Evolutionary conservation across 148 eudicot genomes (phyloP).

Genomic region (Dianthus caryophyllus): DNA sequence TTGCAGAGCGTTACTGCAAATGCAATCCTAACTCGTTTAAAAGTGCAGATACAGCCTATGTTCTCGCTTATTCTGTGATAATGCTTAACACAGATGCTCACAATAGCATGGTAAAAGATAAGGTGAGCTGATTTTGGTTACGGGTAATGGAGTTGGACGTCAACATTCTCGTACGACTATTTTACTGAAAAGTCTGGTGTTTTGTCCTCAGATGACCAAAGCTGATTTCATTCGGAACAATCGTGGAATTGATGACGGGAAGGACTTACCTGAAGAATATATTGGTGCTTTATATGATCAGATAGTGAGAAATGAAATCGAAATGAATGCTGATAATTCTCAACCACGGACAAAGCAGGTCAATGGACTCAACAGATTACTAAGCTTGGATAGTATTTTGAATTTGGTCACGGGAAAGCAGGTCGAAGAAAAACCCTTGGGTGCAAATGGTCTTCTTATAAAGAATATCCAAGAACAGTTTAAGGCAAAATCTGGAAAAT

Average conservation of each 20-base stretch:
- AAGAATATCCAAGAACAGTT: conserved; percentile 95
- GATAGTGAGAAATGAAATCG: conserved; percentile 85
- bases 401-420: conserved; percentile 86
- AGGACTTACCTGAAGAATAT: conserved; percentile 89
- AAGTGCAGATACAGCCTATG: conserved; percentile 97
- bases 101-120: conserved; percentile 90
- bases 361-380: conserved; percentile 70
- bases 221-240: conserved; percentile 93
- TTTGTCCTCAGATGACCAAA: conserved; percentile 65
- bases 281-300: conserved; percentile 85
- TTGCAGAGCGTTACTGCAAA: conserved; percentile 97
- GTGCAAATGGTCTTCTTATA: conserved; percentile 79
- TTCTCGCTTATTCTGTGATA: conserved; percentile 97
- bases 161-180: background rate
- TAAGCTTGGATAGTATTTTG: conserved; percentile 89
- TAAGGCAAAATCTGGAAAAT: conserved; percentile 80
- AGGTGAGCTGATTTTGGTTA: conserved; percentile 45
- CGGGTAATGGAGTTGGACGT: background rate
- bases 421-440: conserved; percentile 81
- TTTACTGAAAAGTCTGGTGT: background rate
- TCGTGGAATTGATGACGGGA: conserved; percentile 94
- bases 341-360: conserved; percentile 83
- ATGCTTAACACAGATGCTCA: conserved; percentile 99
- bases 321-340: conserved; percentile 82
- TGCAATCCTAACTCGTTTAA: conserved; percentile 85